phyloP scores from a whole-genome alignment of 2,329 filamentous ascomycete species.

The Fusarium albosuccineum region DNA sequence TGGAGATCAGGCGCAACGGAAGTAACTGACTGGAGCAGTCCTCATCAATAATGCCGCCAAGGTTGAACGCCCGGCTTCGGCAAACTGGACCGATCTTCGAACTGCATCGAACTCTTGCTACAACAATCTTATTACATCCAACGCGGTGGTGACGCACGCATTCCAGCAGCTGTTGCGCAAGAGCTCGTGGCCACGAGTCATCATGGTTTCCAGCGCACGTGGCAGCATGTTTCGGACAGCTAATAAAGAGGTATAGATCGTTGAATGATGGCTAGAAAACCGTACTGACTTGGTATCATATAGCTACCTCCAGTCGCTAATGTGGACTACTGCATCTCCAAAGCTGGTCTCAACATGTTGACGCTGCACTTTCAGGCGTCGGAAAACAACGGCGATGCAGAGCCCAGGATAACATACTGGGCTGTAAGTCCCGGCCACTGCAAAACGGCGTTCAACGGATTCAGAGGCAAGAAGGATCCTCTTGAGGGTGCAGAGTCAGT shows the following conservation, averaged over 20 bases:
- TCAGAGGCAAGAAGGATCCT: constrained; percentile 6
- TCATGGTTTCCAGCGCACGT: constrained; percentile 24
- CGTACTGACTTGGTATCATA: neutral
- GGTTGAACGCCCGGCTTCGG: neutral
- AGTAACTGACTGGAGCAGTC: neutral
- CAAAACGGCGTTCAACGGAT: constrained; percentile 22
- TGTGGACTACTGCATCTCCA: constrained; percentile 19
- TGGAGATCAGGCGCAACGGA: accelerated
- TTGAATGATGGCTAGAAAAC: accelerated
- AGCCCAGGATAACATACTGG: neutral
- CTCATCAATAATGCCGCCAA: constrained; percentile 17
- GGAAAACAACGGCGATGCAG: neutral
- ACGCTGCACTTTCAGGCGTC: constrained; percentile 1
- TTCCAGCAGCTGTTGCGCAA: neutral
- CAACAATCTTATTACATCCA: constrained; percentile 22
- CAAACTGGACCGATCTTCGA: neutral
- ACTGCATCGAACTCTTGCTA: constrained; percentile 9
- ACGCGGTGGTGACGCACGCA: neutral
- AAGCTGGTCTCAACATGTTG: constrained; percentile 19
- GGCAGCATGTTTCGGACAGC: constrained; percentile 10
- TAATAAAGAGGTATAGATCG: neutral
- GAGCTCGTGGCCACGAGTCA: constrained; percentile 9
- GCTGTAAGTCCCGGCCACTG: constrained; percentile 18
- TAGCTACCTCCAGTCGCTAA: constrained; percentile 22
- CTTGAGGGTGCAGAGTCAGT: constrained; percentile 8